phyloP scores from a whole-genome alignment of 2,329 filamentous ascomycete genomes.

The Alternaria triticina region DNA sequence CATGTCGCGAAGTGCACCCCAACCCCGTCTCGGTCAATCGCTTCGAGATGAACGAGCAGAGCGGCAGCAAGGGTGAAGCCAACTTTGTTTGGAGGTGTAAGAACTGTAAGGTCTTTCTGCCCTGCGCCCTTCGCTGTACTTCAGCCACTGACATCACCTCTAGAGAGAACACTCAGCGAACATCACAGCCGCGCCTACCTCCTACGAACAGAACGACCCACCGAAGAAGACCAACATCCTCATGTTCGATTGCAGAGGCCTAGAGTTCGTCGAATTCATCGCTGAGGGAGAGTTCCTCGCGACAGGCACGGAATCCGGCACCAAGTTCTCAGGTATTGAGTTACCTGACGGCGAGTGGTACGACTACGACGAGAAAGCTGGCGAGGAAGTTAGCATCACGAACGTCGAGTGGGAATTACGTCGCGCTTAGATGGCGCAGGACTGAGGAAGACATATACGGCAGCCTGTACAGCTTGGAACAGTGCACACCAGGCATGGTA shows the following conservation, averaged over 20 bases:
- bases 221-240: conserved; percentile 80
- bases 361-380: conserved; percentile 94
- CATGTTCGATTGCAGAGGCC: conserved; percentile 89
- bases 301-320: conserved; percentile 78
- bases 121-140: not conserved
- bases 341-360: conserved; percentile 93
- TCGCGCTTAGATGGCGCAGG: conserved; percentile 61
- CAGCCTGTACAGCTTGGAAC: not conserved
- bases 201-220: conserved; percentile 75
- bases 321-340: conserved; percentile 83
- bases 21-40: conserved; percentile 87
- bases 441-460: not conserved
- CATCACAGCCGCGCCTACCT: conserved; percentile 74
- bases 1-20: conserved; percentile 86
- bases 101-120: conserved; percentile 80
- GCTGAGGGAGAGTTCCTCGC: conserved; percentile 94
- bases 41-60: conserved; percentile 89
- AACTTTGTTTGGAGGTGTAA: conserved; percentile 99
- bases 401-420: conserved; percentile 86
- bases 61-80: conserved; percentile 90
- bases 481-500: not conserved
- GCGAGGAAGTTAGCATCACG: conserved; percentile 91
- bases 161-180: conserved; percentile 85
- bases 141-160: conserved; percentile 8
- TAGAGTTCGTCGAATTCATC: conserved; percentile 91